phyloP scores from a whole-genome alignment of 257 asterid genomes.

The Solanum paucissectum region DNA sequence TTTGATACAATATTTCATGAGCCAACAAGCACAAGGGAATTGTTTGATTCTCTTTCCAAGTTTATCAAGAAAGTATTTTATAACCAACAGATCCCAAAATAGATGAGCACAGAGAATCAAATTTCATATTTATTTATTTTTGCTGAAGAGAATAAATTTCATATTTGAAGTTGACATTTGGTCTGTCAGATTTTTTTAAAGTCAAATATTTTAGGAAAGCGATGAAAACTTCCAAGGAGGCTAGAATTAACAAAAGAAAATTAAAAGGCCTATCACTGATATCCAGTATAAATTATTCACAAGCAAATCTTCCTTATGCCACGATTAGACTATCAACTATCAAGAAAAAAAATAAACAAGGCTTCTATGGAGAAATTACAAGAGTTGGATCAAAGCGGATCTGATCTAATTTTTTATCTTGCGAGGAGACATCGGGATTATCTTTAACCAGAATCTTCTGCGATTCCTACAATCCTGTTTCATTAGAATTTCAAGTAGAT shows the following conservation, averaged over 20 bases:
- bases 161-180: not conserved
- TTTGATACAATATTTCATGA: not conserved
- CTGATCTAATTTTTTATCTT: not conserved
- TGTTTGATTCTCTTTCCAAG: not conserved
- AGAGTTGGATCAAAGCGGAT: not conserved
- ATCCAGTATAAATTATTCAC: not conserved
- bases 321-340: not conserved
- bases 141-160: not conserved
- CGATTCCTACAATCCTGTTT: not conserved
- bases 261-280: not conserved
- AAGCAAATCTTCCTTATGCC: not conserved
- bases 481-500: not conserved
- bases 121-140: not conserved
- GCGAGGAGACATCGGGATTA: not conserved
- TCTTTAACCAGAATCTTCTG: not conserved
- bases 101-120: not conserved
- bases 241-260: not conserved
- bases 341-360: not conserved
- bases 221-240: not conserved
- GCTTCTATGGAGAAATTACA: not conserved
- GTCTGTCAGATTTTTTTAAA: not conserved
- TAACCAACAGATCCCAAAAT: not conserved
- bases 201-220: not conserved
- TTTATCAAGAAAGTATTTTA: not conserved
- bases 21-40: not conserved